These are phyloP conservation scores for Irpex sp. DNA, from an alignment of 1,284 basidiomycete genomes.

Conservation along the genomic window DNA sequence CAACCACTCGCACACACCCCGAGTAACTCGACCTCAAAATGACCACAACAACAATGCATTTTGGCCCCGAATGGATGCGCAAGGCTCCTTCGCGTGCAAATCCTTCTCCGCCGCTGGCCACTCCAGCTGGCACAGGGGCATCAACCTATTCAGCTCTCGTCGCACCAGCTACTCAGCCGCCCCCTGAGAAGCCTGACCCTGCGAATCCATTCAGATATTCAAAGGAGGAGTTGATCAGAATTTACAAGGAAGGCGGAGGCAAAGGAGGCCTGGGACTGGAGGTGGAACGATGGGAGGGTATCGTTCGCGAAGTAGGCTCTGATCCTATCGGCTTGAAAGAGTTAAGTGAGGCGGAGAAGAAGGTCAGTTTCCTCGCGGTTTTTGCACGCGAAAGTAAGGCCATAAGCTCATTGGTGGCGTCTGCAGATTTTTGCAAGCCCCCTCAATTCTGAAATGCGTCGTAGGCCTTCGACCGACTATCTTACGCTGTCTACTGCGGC, in stretches of 20 bases:
- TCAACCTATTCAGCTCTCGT: slow-evolving; percentile 81
- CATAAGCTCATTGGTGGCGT: neutral
- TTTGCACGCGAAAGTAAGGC: neutral
- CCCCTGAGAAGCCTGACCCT: slow-evolving; percentile 56
- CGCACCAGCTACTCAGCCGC: slow-evolving; percentile 48
- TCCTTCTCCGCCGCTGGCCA: slow-evolving; percentile 53
- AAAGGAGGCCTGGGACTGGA: slow-evolving; percentile 76
- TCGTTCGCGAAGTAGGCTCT: slow-evolving; percentile 70
- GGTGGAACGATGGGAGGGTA: slow-evolving; percentile 82
- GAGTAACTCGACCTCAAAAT: slow-evolving; percentile 37
- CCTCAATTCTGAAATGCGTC: slow-evolving; percentile 77
- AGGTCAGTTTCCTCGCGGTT: slow-evolving; percentile 48
- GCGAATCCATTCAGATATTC: slow-evolving; percentile 82
- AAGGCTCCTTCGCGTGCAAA: slow-evolving; percentile 50
- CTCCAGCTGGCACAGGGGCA: slow-evolving; percentile 40
- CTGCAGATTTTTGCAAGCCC: slow-evolving; percentile 66
- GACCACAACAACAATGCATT: slow-evolving; percentile 76
- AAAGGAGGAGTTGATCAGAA: slow-evolving; percentile 79
- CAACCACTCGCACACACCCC: neutral
- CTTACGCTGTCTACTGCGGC: slow-evolving; percentile 51
- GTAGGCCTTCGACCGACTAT: slow-evolving; percentile 73
- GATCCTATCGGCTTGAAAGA: slow-evolving; percentile 80
- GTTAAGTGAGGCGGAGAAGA: slow-evolving; percentile 81
- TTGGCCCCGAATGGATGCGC: slow-evolving; percentile 89
- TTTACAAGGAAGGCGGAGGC: slow-evolving; percentile 79